Evolutionary conservation across 2,329 filamentous ascomycete species (phyloP), one percentile per base, ranked within the genome.

Genomic region (Beauveria sp.): DNA sequence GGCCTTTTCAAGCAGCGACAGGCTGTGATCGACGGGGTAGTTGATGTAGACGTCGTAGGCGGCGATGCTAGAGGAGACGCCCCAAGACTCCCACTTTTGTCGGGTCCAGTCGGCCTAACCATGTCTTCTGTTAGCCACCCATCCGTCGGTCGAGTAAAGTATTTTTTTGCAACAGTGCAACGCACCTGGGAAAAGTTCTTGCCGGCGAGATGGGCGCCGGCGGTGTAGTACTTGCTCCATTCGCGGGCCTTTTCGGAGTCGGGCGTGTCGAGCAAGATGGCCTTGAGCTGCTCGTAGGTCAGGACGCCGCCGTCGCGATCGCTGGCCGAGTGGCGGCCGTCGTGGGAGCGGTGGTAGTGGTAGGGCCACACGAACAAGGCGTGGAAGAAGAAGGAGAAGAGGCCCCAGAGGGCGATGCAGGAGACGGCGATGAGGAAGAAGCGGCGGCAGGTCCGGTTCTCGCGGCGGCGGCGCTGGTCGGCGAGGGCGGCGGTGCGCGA

Each of bases 21-120:
- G 76, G 28, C 87, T 81, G 69, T 91, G 88, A 58, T 86, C 87
- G 8, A 86, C 74, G 5, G 90, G 90, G 66, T 91, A 91, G 73
- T 93, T 93, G 69, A 93, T 78, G 67, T 90, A 93, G 42, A 87
- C 82, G 63, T 93, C 88, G 69, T 93, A 95, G 2, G 88, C 75
- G 5, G 84, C 82, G 61, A 93, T 86, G 16, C 79, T 75, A 2
- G 85, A 79, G 62, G 84, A 69, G 63, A 93, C 75, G 9, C 89
- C 89, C 77, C 88, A 89, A 68, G 88, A 82, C 67, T 86, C 78
- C 88, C 90, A 91, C 67, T 81, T 84, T 62, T 91, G 82, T 66
- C 83, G 81, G 0, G 90, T 95, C 89, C 89, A 93, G 50, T 86
- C 74, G 3, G 88, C 89, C 82, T 84, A 12, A 38, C 5, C 34